phyloP scores from a whole-genome alignment of 2,329 filamentous ascomycete species.

The Aspergillus sojae region DNA sequence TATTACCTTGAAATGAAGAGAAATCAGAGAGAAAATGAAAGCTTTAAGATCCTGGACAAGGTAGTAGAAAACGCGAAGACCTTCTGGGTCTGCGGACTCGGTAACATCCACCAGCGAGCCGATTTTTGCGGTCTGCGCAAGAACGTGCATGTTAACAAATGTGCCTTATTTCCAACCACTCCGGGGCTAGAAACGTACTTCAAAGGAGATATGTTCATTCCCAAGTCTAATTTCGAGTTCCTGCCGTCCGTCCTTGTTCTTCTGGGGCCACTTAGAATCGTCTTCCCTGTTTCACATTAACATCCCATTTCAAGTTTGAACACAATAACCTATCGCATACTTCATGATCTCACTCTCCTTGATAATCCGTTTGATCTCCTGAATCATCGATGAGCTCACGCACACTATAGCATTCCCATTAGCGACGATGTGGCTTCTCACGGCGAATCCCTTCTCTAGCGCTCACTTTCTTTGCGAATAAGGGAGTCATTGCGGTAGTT shows the following conservation, averaged over 20 bases:
- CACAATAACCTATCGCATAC: slow-evolving; percentile 52
- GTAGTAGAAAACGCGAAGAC: slow-evolving; percentile 96
- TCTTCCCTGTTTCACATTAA: slow-evolving; percentile 71
- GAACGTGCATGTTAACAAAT: not conserved
- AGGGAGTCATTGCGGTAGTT: slow-evolving; percentile 99
- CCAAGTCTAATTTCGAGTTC: slow-evolving; percentile 93
- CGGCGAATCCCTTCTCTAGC: slow-evolving; percentile 9
- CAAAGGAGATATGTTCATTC: slow-evolving; percentile 95
- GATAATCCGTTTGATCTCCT: slow-evolving; percentile 96
- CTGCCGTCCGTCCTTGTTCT: slow-evolving; percentile 98
- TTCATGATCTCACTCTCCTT: slow-evolving; percentile 97
- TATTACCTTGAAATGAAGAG: slow-evolving; percentile 87
- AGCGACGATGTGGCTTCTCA: slow-evolving; percentile 15
- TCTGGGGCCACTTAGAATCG: slow-evolving; percentile 96
- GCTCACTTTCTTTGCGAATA: slow-evolving; percentile 97
- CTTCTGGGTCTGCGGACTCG: slow-evolving; percentile 93
- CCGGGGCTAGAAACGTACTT: slow-evolving; percentile 60
- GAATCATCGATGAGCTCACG: slow-evolving; percentile 84
- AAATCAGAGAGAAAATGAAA: slow-evolving; percentile 92
- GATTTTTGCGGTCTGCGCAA: slow-evolving; percentile 86
- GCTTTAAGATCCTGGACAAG: slow-evolving; percentile 97
- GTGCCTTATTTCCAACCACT: not conserved
- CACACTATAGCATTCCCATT: slow-evolving; percentile 68
- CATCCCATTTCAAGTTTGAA: not conserved
- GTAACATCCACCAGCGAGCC: slow-evolving; percentile 95